A percentile compares a stretch with the other conserved stretches of the same genome.
Conservation (phyloP, 768 basidiomycete genomes). For the Grammothele lineata region DNA sequence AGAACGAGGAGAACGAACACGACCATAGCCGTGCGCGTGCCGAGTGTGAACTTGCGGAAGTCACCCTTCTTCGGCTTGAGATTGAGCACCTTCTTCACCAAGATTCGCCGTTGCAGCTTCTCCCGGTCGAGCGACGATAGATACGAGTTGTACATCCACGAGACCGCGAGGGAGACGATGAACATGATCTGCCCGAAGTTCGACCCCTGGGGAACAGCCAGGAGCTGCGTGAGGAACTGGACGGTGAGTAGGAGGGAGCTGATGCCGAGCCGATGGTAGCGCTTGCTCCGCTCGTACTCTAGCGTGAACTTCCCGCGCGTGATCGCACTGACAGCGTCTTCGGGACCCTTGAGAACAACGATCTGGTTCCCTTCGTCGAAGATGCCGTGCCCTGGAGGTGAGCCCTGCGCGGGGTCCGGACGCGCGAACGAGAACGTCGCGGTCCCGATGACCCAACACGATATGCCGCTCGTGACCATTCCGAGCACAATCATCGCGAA, state of each 20-base stretch:
- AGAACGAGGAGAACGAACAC: constrained; percentile 7
- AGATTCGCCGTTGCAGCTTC: constrained; percentile 2
- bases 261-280: not conserved
- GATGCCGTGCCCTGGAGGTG: constrained; percentile 2
- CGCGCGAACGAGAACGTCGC: constrained; percentile 7
- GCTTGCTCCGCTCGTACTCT: not conserved
- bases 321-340: constrained; percentile 3
- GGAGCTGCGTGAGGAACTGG: constrained; percentile 13
- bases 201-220: constrained; percentile 11
- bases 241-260: constrained; percentile 7
- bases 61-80: not conserved
- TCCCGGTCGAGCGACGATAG: constrained; percentile 5
- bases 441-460: constrained; percentile 8
- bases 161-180: constrained; percentile 7
- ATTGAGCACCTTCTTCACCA: constrained; percentile 1
- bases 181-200: constrained; percentile 12
- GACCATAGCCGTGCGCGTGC: constrained; percentile 7
- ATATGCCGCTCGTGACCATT: constrained; percentile 6
- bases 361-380: not conserved
- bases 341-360: constrained; percentile 6
- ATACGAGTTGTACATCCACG: constrained; percentile 8
- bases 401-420: not conserved
- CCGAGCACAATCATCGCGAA: constrained; percentile 13
- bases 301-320: constrained; percentile 4
- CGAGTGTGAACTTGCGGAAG: constrained; percentile 1